Evolutionary conservation across 1,139 yeast genomes (phyloP).

Genomic region (Geotrichum siamense): DNA sequence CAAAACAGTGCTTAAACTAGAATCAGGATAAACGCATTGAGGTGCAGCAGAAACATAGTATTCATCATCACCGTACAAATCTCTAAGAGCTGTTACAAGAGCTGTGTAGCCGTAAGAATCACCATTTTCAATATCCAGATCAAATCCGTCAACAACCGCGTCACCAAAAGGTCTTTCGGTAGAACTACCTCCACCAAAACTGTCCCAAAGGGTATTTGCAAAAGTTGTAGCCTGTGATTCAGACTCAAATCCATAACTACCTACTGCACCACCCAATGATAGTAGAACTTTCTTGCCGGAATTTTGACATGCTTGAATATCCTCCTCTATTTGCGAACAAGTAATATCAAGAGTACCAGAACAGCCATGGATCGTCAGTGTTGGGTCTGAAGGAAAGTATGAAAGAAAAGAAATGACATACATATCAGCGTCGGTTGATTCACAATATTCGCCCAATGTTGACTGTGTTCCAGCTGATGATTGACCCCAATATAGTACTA

Average conservation of each 20-base stretch:
- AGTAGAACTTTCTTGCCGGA: slow-evolving; percentile 65
- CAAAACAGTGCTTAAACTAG: slow-evolving; percentile 61
- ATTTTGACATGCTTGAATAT: slow-evolving; percentile 65
- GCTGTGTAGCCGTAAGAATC: slow-evolving; percentile 47
- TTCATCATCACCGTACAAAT: slow-evolving; percentile 40
- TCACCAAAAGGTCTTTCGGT: slow-evolving; percentile 65
- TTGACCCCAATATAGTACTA: slow-evolving; percentile 91
- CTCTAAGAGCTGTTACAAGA: slow-evolving; percentile 47
- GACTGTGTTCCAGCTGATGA: slow-evolving; percentile 59
- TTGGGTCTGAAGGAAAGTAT: slow-evolving; percentile 44
- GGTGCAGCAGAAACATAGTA: slow-evolving; percentile 90
- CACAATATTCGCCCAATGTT: slow-evolving; percentile 60
- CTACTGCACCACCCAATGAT: slow-evolving; percentile 79
- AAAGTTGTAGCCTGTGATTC: slow-evolving; percentile 57
- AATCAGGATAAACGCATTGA: slow-evolving; percentile 90
- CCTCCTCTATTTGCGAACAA: slow-evolving; percentile 54
- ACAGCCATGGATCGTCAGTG: slow-evolving; percentile 65
- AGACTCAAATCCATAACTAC: slow-evolving; percentile 59
- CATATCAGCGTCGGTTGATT: slow-evolving; percentile 61
- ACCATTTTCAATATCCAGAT: slow-evolving; percentile 59
- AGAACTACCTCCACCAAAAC: slow-evolving; percentile 68
- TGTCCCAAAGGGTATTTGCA: slow-evolving; percentile 73
- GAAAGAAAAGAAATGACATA: slow-evolving; percentile 63
- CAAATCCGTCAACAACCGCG: slow-evolving; percentile 61
- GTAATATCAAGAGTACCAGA: slow-evolving; percentile 47